Conservation (phyloP, 176 grass and related monocot genomes). For the Musa acuminata region DNA sequence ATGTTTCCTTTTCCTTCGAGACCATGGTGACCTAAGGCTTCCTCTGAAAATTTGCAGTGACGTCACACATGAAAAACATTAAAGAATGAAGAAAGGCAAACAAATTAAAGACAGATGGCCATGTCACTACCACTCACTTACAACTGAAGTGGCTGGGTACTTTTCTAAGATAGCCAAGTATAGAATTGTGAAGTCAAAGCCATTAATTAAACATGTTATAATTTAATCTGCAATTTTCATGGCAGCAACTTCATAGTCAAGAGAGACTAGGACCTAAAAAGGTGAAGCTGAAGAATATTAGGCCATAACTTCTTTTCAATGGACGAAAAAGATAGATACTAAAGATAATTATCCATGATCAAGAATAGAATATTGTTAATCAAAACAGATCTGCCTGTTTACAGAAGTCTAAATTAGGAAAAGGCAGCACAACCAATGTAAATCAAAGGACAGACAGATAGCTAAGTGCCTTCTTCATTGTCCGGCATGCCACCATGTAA, state of each 20-base stretch:
- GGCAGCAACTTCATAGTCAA: not conserved
- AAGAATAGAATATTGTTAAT: no score
- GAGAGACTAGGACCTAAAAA: not conserved
- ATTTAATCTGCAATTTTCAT: not conserved
- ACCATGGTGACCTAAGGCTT: slow-evolving; percentile 71
- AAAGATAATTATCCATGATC: no score
- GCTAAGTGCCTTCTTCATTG: no score
- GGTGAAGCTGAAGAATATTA: no score
- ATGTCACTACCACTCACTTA: not conserved
- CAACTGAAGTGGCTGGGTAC: no score
- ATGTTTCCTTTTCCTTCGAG: slow-evolving; percentile 41
- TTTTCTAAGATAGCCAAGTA: not conserved
- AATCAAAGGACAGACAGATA: no score
- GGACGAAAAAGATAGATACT: no score
- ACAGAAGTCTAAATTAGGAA: no score
- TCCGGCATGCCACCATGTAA: no score
- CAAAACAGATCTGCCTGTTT: no score
- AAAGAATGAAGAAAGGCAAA: not conserved
- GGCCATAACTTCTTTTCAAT: no score
- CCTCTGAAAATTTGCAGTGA: slow-evolving; percentile 34
- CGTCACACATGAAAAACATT: not conserved
- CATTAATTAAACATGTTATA: not conserved
- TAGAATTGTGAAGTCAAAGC: not conserved
- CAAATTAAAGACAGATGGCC: not conserved
- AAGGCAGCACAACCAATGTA: no score